Evolutionary conservation across 2,329 filamentous ascomycete genomes (phyloP).

Genomic region (Aspergillus pseudonomiae): DNA sequence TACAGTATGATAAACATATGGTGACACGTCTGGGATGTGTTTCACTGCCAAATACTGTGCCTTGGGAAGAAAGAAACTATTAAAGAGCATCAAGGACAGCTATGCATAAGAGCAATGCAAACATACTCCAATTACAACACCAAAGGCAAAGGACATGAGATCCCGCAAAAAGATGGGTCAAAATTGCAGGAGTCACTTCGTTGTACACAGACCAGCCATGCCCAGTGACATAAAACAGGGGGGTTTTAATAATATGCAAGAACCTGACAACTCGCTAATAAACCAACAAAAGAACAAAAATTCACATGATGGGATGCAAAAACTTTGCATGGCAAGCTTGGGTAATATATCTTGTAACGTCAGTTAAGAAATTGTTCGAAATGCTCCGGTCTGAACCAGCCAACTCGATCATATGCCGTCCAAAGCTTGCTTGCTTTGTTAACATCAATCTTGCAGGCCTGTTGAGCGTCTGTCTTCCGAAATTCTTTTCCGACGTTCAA

Average conservation of each 20-base stretch:
- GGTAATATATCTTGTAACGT: slow-evolving; percentile 12
- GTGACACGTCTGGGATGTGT: background rate
- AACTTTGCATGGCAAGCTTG: background rate
- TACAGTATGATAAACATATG: background rate
- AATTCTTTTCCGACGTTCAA: slow-evolving; percentile 76
- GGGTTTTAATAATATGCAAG: background rate
- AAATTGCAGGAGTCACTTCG: background rate
- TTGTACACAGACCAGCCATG: slow-evolving; percentile 16
- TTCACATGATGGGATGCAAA: background rate
- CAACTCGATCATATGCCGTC: slow-evolving; percentile 83
- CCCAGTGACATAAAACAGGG: slow-evolving; percentile 5
- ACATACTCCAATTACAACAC: background rate
- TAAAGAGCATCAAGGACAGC: background rate
- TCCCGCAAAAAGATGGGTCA: background rate
- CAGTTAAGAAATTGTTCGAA: slow-evolving; percentile 48
- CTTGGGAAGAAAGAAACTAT: background rate
- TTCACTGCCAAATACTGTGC: background rate
- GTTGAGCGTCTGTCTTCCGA: slow-evolving; percentile 91
- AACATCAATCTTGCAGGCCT: slow-evolving; percentile 97
- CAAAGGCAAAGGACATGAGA: background rate
- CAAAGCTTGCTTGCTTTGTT: slow-evolving; percentile 95
- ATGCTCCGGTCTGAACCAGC: slow-evolving; percentile 69
- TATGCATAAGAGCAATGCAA: background rate
- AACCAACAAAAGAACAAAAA: background rate
- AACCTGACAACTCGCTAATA: slow-evolving; percentile 13